A percentile compares a stretch with the other conserved stretches of the same genome.
phyloP scores from a whole-genome alignment of 495 filamentous ascomycete genomes.

The Rhypophila decipiens region DNA sequence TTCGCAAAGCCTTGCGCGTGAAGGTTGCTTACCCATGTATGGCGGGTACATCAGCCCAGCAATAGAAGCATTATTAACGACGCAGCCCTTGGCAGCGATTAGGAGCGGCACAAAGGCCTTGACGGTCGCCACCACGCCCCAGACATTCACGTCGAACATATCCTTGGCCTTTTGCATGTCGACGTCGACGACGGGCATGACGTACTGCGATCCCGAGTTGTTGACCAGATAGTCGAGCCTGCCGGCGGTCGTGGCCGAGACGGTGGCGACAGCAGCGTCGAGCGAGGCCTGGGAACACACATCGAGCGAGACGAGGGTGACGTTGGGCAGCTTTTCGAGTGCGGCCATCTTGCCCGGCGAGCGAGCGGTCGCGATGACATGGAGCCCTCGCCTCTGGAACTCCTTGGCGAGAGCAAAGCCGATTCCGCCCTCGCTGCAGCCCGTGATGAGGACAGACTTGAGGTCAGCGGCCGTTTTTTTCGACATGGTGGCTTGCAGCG shows the following conservation, averaged over 20 bases:
- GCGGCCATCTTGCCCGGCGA: conserved; percentile 4
- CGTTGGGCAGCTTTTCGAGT: neutral
- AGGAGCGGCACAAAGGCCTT: conserved; percentile 40
- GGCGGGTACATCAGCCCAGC: neutral
- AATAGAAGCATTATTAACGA: conserved; percentile 38
- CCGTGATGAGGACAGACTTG: conserved; percentile 33
- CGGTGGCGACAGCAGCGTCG: conserved; percentile 19
- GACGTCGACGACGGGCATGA: conserved; percentile 28
- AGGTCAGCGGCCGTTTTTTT: too few species aligned
- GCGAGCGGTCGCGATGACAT: conserved; percentile 35
- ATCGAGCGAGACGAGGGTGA: conserved; percentile 37
- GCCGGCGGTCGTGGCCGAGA: conserved; percentile 17
- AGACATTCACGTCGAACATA: conserved; percentile 43
- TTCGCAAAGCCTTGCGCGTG: too few species aligned
- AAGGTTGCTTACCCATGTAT: neutral
- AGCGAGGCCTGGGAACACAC: conserved; percentile 29
- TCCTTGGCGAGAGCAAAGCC: conserved; percentile 34
- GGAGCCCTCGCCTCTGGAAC: conserved; percentile 28
- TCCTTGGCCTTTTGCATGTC: conserved; percentile 8
- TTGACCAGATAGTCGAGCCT: conserved; percentile 43
- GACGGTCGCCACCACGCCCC: conserved; percentile 26
- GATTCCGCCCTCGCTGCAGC: conserved; percentile 39
- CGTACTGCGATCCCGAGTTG: conserved; percentile 35
- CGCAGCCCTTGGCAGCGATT: conserved; percentile 33
- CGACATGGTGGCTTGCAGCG: too few species aligned